phyloP scores from a whole-genome alignment of 371 early-diverging fungal species.

The Saksenaea vasiformis region DNA sequence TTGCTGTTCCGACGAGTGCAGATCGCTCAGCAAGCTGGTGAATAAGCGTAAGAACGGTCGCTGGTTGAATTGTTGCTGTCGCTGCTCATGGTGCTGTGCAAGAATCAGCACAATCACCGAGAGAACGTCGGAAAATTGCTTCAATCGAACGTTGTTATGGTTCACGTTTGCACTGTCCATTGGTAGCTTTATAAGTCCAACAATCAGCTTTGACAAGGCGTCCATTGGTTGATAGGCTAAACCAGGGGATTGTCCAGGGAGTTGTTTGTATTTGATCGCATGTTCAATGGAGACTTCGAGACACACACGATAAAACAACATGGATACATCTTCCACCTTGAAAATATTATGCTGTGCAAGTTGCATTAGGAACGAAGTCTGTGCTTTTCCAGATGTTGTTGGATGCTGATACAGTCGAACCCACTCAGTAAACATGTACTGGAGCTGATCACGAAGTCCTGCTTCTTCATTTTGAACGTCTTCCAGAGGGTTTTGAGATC shows the following conservation, averaged over 20 bases:
- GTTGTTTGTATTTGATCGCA: constrained; percentile 66
- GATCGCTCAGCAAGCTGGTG: constrained; percentile 80
- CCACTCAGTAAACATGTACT: constrained; percentile 85
- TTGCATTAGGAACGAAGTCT: constrained; percentile 65
- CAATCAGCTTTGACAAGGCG: constrained; percentile 82
- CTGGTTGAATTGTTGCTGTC: constrained; percentile 84
- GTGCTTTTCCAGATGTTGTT: constrained; percentile 73
- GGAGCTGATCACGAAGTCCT: constrained; percentile 69
- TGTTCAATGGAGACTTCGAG: constrained; percentile 81
- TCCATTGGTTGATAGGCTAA: constrained; percentile 78
- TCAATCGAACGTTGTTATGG: constrained; percentile 5
- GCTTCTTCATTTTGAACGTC: constrained; percentile 38
- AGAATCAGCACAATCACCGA: constrained; percentile 84
- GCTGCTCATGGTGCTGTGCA: constrained; percentile 83
- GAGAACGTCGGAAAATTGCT: constrained; percentile 73
- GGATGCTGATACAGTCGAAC: constrained; percentile 84
- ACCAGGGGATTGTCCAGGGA: constrained; percentile 44
- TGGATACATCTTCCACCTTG: constrained; percentile 72
- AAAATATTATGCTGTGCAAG: constrained; percentile 81
- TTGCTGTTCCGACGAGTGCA: constrained; percentile 71
- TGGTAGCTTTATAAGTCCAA: constrained; percentile 62
- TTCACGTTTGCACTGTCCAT: constrained; percentile 15
- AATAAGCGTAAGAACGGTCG: constrained; percentile 91
- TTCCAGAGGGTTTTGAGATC: constrained; percentile 12
- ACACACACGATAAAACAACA: constrained; percentile 88